A percentile compares a stretch with the other conserved stretches of the same genome.
These are phyloP conservation scores for Dryas alaskensis DNA, from an alignment of 306 rosid species.

Conservation along the genomic window DNA sequence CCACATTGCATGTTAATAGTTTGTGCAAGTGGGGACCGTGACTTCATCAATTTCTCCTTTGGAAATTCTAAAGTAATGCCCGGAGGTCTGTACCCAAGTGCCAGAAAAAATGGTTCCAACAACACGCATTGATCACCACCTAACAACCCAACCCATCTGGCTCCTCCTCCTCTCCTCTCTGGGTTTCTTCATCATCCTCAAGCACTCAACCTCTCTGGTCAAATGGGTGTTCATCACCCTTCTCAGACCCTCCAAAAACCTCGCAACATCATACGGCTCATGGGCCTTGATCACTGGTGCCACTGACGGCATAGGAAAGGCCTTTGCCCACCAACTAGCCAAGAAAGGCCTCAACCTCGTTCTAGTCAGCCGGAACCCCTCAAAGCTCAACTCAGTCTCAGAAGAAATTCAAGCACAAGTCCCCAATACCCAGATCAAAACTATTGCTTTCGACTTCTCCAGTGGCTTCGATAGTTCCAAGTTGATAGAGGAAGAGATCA, in stretches of 20 bases:
- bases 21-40: too few relatives aligned
- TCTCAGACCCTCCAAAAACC: constrained; percentile 58
- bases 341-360: constrained; percentile 58
- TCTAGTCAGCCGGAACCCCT: constrained; percentile 52
- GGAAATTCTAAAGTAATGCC: too few relatives aligned
- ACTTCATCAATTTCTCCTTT: too few relatives aligned
- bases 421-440: constrained; percentile 32
- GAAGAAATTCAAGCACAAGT: constrained; percentile 29
- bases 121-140: background rate
- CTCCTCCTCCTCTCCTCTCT: constrained; percentile 30
- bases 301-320: constrained; percentile 84
- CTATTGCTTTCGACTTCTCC: constrained; percentile 51
- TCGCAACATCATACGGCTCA: constrained; percentile 56
- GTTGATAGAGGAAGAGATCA: constrained; percentile 33
- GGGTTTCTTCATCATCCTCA: constrained; percentile 46
- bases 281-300: constrained; percentile 83
- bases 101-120: background rate
- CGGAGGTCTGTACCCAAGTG: too few relatives aligned
- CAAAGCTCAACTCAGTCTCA: constrained; percentile 50
- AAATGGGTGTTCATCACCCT: constrained; percentile 50
- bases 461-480: constrained; percentile 15
- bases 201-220: constrained; percentile 11
- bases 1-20: too few relatives aligned
- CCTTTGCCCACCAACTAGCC: constrained; percentile 62
- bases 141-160: constrained; percentile 27